Percentiles rank a stretch among this genome's conserved stretches.
phyloP scores from a whole-genome alignment of 2,329 filamentous ascomycete species.

The Xylariaceae sp. region DNA sequence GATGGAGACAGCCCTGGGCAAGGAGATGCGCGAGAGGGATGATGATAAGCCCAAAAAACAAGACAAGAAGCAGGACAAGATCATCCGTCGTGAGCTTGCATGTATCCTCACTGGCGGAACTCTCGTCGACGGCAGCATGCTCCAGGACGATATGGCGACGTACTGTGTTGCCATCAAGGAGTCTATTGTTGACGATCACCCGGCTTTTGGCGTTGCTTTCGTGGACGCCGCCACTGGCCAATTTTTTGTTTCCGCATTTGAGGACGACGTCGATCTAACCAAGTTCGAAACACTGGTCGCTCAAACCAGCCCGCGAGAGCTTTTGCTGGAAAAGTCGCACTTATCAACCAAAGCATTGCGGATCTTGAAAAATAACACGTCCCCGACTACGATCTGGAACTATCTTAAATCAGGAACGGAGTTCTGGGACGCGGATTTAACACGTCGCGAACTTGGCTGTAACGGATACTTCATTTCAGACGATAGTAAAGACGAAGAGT shows the following conservation, averaged over 20 bases:
- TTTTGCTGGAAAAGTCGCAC: constrained; percentile 81
- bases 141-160: constrained; percentile 95
- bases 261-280: constrained; percentile 87
- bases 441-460: constrained; percentile 73
- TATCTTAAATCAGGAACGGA: constrained; percentile 79
- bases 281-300: constrained; percentile 97
- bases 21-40: constrained; percentile 96
- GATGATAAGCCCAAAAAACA: constrained; percentile 62
- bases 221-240: constrained; percentile 94
- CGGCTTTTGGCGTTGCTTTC: constrained; percentile 86
- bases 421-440: constrained; percentile 83
- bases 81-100: constrained; percentile 85
- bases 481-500: constrained; percentile 48
- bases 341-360: constrained; percentile 85
- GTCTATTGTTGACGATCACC: constrained; percentile 63
- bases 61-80: constrained; percentile 90
- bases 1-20: constrained; percentile 89
- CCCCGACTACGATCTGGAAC: constrained; percentile 92
- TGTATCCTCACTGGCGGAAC: constrained; percentile 90
- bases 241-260: constrained; percentile 87
- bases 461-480: constrained; percentile 70
- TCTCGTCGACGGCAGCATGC: constrained; percentile 90
- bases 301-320: constrained; percentile 81
- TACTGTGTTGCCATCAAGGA: constrained; percentile 96
- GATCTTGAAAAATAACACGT: constrained; percentile 93